Conservation (phyloP, 2,329 filamentous ascomycete species). For the Colletotrichum navitas region DNA sequence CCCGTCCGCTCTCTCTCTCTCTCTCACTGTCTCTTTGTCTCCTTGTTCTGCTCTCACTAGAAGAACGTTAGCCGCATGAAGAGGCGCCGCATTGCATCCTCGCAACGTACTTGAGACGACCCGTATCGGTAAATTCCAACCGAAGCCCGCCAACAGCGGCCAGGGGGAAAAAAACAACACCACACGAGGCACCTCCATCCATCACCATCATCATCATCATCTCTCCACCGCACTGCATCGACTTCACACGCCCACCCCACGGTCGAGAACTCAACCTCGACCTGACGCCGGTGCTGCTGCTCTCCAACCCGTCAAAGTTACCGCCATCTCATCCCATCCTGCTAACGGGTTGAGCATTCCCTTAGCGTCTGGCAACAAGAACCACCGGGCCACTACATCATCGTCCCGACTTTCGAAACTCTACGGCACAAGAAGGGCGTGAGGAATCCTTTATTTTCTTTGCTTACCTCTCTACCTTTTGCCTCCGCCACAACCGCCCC, state of each 20-base stretch:
- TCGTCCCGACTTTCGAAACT: conserved; percentile 38
- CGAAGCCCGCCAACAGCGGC: conserved; percentile 25
- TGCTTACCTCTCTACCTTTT: not conserved
- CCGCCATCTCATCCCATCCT: not conserved
- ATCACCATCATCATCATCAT: not conserved
- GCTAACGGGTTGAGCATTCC: not conserved
- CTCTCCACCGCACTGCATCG: conserved; percentile 24
- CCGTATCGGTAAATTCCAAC: conserved; percentile 15
- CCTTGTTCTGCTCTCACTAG: not conserved
- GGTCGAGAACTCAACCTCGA: conserved; percentile 24
- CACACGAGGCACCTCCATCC: not conserved
- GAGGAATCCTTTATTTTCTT: conserved; percentile 13
- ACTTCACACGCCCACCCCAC: not conserved
- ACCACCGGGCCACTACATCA: conserved; percentile 17
- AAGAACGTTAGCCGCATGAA: conserved; percentile 34
- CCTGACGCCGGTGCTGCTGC: not conserved
- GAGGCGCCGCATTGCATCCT: conserved; percentile 32
- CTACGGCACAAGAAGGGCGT: conserved; percentile 5
- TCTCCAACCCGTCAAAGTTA: not conserved
- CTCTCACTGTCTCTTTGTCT: not conserved
- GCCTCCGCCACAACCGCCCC: no score
- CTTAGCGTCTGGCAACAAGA: conserved; percentile 20
- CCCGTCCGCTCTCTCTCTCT: not conserved
- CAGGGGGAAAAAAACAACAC: not conserved
- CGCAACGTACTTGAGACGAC: conserved; percentile 37